Base-by-base conservation (phyloP, 257 asterid genomes). In the Solanum boliviense region DNA sequence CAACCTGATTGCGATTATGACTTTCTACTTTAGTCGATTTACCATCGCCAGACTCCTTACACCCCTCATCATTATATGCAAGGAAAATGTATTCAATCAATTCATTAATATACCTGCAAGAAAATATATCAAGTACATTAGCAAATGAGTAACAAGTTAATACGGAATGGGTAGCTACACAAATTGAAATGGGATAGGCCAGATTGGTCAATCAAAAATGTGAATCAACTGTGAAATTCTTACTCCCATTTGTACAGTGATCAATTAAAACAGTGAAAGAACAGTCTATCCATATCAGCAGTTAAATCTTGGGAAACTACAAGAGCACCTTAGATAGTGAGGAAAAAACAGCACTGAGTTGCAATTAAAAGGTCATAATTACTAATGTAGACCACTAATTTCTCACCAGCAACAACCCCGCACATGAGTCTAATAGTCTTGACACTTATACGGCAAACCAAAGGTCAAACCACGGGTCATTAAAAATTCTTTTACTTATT, bases 61-160 rank as follows among this genome's bases (percentile, higher is more conserved):
- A 87, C 86, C 92, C 98, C 88, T 92, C 95, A 87, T 89, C 93
- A 87, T 93, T 91, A 90, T 90, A 90, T 84, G 97, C 94, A 89
- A 93, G 94, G 89, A 94, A 87, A 91, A 96, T 91, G 86, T 87
- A 93, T 91, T 97, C 99, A 88, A 97, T 91, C 95, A 97, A 91
- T 91, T 97, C 98, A 92, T 96, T 97, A 86, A 96, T 93, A 89
- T 95, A 97, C 97, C 99, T 97, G 93, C 86, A 79, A 86, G 70
- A 27, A 72, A 39, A 85, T 75, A 62, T 18, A 60, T 13, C 85
- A 82, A 82, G 44, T 82, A 6, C 29, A 31, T 11, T 16, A 82
- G 27, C 44, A 48, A 29, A 46, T 82, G 20, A 46, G 68, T 81
- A 60, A 46, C 38, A 31, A 82, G 86, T 48, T 31, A 32, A 48